phyloP scores from a whole-genome alignment of 352 stramenopile species.

The Detonula confervacea region DNA sequence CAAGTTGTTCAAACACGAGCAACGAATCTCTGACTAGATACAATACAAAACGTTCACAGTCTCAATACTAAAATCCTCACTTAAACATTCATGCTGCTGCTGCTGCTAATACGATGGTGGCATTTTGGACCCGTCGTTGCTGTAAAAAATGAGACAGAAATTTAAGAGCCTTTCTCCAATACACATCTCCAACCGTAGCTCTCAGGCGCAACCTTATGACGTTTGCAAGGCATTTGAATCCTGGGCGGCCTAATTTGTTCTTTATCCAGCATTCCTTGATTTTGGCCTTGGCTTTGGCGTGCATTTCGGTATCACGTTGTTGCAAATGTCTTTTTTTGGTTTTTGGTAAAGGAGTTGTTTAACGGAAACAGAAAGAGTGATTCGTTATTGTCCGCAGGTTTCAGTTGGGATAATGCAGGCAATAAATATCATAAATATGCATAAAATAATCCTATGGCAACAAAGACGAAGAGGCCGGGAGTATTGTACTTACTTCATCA shows the following conservation, averaged over 20 bases:
- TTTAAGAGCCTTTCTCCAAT: constrained; percentile 76
- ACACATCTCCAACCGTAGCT: constrained; percentile 66
- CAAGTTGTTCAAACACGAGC: too few species aligned
- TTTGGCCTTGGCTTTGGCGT: constrained; percentile 66
- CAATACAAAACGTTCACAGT: too few species aligned
- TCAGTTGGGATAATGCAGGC: not conserved
- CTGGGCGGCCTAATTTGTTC: constrained; percentile 72
- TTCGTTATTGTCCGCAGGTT: too few species aligned
- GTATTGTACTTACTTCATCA: constrained; percentile 80
- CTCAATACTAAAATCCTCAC: too few species aligned
- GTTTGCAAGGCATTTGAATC: constrained; percentile 69
- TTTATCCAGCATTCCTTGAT: constrained; percentile 83
- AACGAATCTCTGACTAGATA: too few species aligned
- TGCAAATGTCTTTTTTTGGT: constrained; percentile 63
- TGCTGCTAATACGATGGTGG: too few species aligned
- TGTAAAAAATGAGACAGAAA: constrained; percentile 73
- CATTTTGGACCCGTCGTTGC: constrained; percentile 32
- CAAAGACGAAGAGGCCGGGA: too few species aligned
- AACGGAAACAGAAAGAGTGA: not conserved
- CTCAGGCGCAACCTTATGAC: constrained; percentile 70
- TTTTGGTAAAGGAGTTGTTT: not conserved
- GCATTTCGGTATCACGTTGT: constrained; percentile 70
- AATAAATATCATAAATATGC: too few species aligned
- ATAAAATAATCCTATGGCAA: too few species aligned
- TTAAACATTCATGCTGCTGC: too few species aligned